Conservation (phyloP, 2,329 filamentous ascomycete species). For the Helicocarpus griseus region DNA sequence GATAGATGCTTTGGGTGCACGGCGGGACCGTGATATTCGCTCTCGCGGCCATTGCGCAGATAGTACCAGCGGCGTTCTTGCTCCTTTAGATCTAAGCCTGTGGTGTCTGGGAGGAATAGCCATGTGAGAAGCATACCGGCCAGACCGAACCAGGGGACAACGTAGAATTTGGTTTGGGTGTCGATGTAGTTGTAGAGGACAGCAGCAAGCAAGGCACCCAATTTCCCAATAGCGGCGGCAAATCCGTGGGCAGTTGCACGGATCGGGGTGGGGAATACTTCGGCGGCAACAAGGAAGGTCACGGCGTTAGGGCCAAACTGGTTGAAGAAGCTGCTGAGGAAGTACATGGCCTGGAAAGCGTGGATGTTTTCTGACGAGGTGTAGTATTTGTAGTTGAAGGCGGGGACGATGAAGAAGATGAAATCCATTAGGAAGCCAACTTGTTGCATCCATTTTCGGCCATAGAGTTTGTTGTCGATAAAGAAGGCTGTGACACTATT, state of each 20-base stretch:
- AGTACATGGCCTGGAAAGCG: slow-evolving; percentile 97
- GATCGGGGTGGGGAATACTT: slow-evolving; percentile 91
- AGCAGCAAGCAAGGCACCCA: slow-evolving; percentile 75
- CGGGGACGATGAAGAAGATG: slow-evolving; percentile 84
- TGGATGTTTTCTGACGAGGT: slow-evolving; percentile 61
- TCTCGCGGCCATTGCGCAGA: slow-evolving; percentile 64
- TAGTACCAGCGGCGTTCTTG: slow-evolving; percentile 90
- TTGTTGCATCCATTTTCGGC: slow-evolving; percentile 93
- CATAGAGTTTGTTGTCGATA: slow-evolving; percentile 94
- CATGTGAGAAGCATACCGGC: slow-evolving; percentile 73
- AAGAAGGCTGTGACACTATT: slow-evolving; percentile 45
- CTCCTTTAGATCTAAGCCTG: slow-evolving; percentile 91
- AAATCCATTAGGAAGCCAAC: slow-evolving; percentile 89
- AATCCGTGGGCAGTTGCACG: slow-evolving; percentile 91
- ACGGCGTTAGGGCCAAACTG: slow-evolving; percentile 95
- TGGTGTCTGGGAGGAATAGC: slow-evolving; percentile 91
- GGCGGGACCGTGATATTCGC: slow-evolving; percentile 87
- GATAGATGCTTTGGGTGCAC: slow-evolving; percentile 84
- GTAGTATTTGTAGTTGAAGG: slow-evolving; percentile 81
- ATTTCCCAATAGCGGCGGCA: slow-evolving; percentile 82
- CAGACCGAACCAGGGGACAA: slow-evolving; percentile 93
- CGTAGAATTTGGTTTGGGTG: slow-evolving; percentile 73
- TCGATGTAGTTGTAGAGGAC: slow-evolving; percentile 94
- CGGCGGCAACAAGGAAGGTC: slow-evolving; percentile 90
- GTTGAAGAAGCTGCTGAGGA: slow-evolving; percentile 96